phyloP scores from a whole-genome alignment of 306 rosid genomes.

The Malus fusca region DNA sequence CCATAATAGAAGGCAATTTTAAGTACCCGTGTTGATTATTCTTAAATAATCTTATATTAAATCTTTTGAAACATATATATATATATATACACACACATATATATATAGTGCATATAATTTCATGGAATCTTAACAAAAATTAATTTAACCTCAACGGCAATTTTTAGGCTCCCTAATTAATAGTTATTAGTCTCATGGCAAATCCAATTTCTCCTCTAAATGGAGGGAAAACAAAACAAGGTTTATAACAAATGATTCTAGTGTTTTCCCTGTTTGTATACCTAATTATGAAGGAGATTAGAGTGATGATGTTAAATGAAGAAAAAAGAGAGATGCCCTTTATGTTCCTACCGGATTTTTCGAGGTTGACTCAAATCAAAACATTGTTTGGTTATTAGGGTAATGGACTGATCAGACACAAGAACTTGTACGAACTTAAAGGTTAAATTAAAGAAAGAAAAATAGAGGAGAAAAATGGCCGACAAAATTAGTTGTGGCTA shows the following conservation, averaged over 20 bases:
- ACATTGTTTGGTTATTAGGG: neutral
- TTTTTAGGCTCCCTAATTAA: neutral
- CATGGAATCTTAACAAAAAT: too few relatives aligned
- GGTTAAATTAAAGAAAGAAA: neutral
- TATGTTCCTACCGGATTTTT: constrained; percentile 1
- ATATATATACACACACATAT: too few relatives aligned
- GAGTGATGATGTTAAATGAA: neutral
- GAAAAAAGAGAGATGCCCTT: neutral
- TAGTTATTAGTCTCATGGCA: neutral
- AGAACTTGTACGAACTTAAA: neutral
- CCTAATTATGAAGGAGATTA: neutral
- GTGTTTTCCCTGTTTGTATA: neutral
- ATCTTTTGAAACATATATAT: neutral
- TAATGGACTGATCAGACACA: constrained; percentile 4
- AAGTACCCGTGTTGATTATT: neutral
- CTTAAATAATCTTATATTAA: neutral
- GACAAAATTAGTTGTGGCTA: constrained; percentile 33
- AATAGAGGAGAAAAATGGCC: constrained; percentile 35
- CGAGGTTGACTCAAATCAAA: neutral
- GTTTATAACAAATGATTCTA: neutral
- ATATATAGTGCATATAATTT: too few relatives aligned
- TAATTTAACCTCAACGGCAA: neutral
- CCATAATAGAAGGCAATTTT: too few relatives aligned
- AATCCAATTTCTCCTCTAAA: neutral
- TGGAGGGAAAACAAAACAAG: neutral